Conservation (phyloP, 2,329 filamentous ascomycete species). For the Rutstroemia sp. region DNA sequence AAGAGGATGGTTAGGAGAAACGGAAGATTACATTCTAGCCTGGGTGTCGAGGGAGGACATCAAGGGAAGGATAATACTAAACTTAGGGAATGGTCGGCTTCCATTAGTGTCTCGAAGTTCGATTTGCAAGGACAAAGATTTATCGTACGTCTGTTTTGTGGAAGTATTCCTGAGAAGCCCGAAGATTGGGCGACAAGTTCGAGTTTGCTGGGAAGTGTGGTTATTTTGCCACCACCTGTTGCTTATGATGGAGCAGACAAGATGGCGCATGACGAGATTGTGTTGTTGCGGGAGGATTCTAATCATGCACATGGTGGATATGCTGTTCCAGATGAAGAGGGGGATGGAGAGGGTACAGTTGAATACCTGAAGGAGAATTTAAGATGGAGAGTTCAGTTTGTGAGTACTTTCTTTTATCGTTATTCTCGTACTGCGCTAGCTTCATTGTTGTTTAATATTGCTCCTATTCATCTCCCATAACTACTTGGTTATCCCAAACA, state of each 20-base stretch:
- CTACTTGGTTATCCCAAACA: too few relatives aligned
- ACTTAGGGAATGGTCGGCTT: conserved; percentile 19
- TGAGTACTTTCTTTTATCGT: conserved; percentile 9
- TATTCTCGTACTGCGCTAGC: not conserved
- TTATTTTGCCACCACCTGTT: conserved; percentile 20
- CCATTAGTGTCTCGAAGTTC: conserved; percentile 23
- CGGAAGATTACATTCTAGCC: not conserved
- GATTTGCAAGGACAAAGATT: conserved; percentile 21
- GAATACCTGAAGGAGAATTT: conserved; percentile 19
- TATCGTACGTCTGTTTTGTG: conserved; percentile 21
- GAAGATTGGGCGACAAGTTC: conserved; percentile 15
- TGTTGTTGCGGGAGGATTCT: conserved; percentile 11
- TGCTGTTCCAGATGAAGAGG: conserved; percentile 7
- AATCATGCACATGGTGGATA: not conserved
- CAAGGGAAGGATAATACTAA: not conserved
- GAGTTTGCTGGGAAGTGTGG: conserved; percentile 15
- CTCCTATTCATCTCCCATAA: not conserved
- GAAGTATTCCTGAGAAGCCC: conserved; percentile 16
- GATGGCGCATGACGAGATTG: conserved; percentile 19
- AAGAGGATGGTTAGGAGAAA: not conserved
- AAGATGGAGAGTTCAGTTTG: conserved; percentile 24
- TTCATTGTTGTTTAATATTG: not conserved
- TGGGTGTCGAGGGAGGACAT: not conserved
- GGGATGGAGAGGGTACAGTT: conserved; percentile 12
- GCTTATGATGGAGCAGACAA: conserved; percentile 5